These are phyloP conservation scores for Canna indica DNA, from an alignment of 176 grass and related monocot species.

Conservation along the genomic window DNA sequence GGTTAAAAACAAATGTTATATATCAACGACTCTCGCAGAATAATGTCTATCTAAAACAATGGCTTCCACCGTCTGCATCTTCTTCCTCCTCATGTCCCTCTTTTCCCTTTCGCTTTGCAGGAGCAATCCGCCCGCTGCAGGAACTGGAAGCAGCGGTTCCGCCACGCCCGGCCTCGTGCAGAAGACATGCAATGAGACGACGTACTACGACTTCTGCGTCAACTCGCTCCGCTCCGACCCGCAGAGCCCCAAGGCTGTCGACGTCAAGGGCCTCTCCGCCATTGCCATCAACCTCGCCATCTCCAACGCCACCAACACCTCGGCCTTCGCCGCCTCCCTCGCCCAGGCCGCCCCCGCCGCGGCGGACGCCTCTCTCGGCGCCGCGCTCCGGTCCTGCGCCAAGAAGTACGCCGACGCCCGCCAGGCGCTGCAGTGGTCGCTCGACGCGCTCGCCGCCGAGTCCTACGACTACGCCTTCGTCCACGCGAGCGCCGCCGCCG, in stretches of 20 bases:
- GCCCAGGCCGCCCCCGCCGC: slow-evolving; percentile 22
- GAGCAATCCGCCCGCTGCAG: not conserved
- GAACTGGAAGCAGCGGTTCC: not conserved
- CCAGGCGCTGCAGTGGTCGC: slow-evolving; percentile 38
- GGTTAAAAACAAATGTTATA: no score
- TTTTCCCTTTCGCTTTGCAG: not conserved
- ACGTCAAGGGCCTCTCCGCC: slow-evolving; percentile 56
- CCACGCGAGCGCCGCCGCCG: slow-evolving; percentile 63
- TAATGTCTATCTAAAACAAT: no score
- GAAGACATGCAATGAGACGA: slow-evolving; percentile 61
- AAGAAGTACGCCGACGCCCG: slow-evolving; percentile 43
- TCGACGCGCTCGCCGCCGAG: slow-evolving; percentile 30
- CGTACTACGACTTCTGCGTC: slow-evolving; percentile 74
- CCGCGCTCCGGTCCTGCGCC: slow-evolving; percentile 45
- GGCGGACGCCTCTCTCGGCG: slow-evolving; percentile 19
- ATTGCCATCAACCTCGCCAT: slow-evolving; percentile 48
- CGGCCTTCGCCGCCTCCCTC: slow-evolving; percentile 32
- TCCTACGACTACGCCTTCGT: slow-evolving; percentile 70
- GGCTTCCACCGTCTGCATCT: not conserved
- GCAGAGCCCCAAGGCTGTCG: slow-evolving; percentile 35
- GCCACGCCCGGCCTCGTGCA: slow-evolving; percentile 27
- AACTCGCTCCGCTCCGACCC: slow-evolving; percentile 53
- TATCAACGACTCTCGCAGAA: no score
- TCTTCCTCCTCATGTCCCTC: not conserved
- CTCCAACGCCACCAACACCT: slow-evolving; percentile 43